A percentile compares a stretch with the other conserved stretches of the same genome.
phyloP scores from a whole-genome alignment of 2,329 filamentous ascomycete genomes.

The Diplodia corticola region DNA sequence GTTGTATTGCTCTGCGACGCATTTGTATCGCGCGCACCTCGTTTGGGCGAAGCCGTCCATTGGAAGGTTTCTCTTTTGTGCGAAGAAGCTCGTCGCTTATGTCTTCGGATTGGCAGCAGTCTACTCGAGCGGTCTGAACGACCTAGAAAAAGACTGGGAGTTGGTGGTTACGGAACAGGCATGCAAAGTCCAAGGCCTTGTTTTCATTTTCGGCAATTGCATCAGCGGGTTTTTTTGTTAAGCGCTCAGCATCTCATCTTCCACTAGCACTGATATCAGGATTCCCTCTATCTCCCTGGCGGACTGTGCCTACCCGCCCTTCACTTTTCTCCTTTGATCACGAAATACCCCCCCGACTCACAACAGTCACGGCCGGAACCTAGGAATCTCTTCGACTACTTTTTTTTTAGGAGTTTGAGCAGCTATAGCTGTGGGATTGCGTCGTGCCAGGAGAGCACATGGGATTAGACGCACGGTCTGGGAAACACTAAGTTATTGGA shows the following conservation, averaged over 20 bases:
- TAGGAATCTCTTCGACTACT: conserved; percentile 8
- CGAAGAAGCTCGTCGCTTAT: neutral
- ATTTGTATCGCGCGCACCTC: neutral
- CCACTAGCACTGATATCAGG: neutral
- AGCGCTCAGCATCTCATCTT: conserved; percentile 8
- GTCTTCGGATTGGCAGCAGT: conserved; percentile 1
- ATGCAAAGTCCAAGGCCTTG: conserved; percentile 10
- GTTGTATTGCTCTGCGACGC: neutral
- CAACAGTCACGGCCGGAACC: conserved; percentile 11
- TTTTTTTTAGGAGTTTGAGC: conserved; percentile 15
- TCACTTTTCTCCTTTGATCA: conserved; percentile 2
- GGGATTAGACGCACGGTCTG: neutral
- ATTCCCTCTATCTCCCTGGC: neutral
- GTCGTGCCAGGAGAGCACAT: conserved; percentile 12
- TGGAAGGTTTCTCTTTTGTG: neutral
- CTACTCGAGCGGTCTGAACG: neutral
- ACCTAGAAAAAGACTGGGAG: conserved; percentile 16
- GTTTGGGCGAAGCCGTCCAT: neutral
- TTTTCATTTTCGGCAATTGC: conserved; percentile 14
- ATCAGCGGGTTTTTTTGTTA: conserved; percentile 11
- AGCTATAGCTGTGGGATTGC: neutral
- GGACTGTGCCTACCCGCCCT: neutral
- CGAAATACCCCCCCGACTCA: conserved; percentile 12
- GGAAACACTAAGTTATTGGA: neutral
- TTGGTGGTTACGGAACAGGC: conserved; percentile 8